Evolutionary conservation across 108 stramenopile genomes (phyloP), one percentile per base, ranked within the genome.

Genomic region (Parmales sp.): DNA sequence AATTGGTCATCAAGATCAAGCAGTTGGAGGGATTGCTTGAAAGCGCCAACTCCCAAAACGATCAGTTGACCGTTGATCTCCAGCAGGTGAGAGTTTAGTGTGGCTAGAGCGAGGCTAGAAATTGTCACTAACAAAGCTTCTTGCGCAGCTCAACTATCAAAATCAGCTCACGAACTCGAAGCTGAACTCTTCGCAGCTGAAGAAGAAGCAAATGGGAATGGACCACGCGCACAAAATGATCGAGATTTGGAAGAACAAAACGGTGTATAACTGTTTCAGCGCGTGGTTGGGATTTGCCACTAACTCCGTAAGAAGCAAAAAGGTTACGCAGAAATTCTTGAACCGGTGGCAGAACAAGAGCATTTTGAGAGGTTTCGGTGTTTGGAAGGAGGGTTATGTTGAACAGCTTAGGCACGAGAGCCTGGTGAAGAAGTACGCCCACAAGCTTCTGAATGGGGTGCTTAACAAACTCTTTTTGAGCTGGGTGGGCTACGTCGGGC

Each of bases 231-330:
- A 34, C 29, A 34, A 2, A 1, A 34, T 60, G n/a, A 60, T 60
- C 29, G 13, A 60, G 1, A 60, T 34, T 3, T 60, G 54, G 54
- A 60, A 60, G 54, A 60, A 60, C 54, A 60, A 60, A 31, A 19
- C n/a, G 5, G 16, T 60, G 0, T 1, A 31, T 5, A 20, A 19
- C 11, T 18, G 16, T 34, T 60, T 60, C 54, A 13, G n/a, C 8
- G 54, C 54, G 3, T 20, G 13, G 54, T 1, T 1, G 54, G 8
- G n/a, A 7, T 18, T 18, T 4, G 4, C 9, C 31, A 60, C 31
- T 9, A 34, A 60, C 54, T 34, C 13, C 29, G 13, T 60, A 11
- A 3, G 54, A 34, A 2, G 54, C 16, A 60, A 60, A 34, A 60
- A 3, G 54, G 23, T 48, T 23, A 48, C 46, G 46, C 23, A n/a